Percentiles rank a stretch among this genome's conserved stretches.
These are phyloP conservation scores for Pyrenopolyporus hunteri DNA, from an alignment of 495 filamentous ascomycete species.

Conservation along the genomic window DNA sequence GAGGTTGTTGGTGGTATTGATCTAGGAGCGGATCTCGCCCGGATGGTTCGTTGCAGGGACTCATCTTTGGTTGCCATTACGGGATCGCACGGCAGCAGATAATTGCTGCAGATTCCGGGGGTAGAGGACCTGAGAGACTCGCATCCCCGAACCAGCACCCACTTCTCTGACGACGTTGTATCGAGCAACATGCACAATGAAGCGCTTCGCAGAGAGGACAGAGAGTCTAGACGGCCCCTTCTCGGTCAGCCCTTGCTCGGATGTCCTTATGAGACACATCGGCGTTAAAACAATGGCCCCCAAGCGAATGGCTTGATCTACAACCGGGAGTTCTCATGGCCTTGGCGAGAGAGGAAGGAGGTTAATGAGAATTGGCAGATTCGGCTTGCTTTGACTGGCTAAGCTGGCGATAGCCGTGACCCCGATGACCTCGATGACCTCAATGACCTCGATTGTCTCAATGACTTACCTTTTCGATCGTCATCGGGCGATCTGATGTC, in stretches of 20 bases:
- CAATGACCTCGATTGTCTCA: background rate
- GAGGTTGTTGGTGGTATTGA: constrained; percentile 27
- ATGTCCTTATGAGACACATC: constrained; percentile 28
- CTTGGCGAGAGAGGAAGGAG: constrained; percentile 31
- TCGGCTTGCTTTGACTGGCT: background rate
- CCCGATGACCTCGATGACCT: no score
- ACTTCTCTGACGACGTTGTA: constrained; percentile 23
- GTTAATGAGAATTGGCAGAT: background rate
- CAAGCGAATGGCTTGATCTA: constrained; percentile 22
- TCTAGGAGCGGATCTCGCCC: constrained; percentile 32
- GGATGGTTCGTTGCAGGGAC: constrained; percentile 27
- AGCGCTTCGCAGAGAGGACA: constrained; percentile 1
- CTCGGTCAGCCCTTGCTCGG: constrained; percentile 23
- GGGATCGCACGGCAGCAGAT: constrained; percentile 23
- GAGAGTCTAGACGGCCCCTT: background rate
- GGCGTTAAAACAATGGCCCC: constrained; percentile 34
- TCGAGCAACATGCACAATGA: constrained; percentile 12
- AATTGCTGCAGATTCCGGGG: constrained; percentile 26
- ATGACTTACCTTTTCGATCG: constrained; percentile 35
- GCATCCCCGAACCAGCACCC: constrained; percentile 12
- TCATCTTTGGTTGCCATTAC: constrained; percentile 27
- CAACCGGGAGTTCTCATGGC: constrained; percentile 24
- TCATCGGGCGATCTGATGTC: constrained; percentile 35
- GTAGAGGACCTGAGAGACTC: constrained; percentile 15
- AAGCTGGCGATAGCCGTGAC: no score